Evolutionary conservation across 192 early-diverging fungal species (phyloP).

Genomic region (Chytriomyces sp.): DNA sequence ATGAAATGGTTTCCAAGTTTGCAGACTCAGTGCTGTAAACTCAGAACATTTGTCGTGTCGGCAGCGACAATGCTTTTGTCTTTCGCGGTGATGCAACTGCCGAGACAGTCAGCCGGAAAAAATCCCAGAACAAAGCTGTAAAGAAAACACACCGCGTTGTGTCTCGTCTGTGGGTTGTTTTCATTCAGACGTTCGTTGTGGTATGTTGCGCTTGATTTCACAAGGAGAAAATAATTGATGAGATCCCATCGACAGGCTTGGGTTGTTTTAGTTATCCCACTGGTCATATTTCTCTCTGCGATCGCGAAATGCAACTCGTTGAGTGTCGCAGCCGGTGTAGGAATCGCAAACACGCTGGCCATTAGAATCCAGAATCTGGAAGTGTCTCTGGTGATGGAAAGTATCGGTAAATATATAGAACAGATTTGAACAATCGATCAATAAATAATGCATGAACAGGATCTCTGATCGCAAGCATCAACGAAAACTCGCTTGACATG

Average conservation of each 20-base stretch:
- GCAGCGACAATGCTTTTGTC: not conserved
- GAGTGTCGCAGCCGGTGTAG: not conserved
- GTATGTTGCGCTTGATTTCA: not conserved
- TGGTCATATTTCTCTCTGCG: not conserved
- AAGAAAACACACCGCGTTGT: no score
- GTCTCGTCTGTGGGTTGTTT: not conserved
- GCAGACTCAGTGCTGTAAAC: not conserved
- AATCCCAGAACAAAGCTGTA: no score
- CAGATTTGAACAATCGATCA: not conserved
- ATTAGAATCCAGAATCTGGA: slow-evolving; percentile 11
- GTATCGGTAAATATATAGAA: not conserved
- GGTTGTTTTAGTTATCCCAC: slow-evolving; percentile 7
- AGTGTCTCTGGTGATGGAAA: not conserved
- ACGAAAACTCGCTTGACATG: not conserved
- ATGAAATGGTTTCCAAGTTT: not conserved
- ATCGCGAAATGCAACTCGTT: not conserved
- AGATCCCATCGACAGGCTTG: slow-evolving; percentile 1
- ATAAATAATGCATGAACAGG: not conserved
- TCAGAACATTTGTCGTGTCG: not conserved
- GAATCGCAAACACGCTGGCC: slow-evolving; percentile 16
- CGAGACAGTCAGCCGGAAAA: no score
- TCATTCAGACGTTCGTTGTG: slow-evolving; percentile 13
- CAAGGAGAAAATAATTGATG: not conserved
- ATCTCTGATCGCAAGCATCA: not conserved
- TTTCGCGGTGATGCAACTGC: not conserved